Evolutionary conservation across 1,284 basidiomycete species (phyloP), one percentile per base, ranked within the genome.

Genomic region (Rhodotorula sp.): DNA sequence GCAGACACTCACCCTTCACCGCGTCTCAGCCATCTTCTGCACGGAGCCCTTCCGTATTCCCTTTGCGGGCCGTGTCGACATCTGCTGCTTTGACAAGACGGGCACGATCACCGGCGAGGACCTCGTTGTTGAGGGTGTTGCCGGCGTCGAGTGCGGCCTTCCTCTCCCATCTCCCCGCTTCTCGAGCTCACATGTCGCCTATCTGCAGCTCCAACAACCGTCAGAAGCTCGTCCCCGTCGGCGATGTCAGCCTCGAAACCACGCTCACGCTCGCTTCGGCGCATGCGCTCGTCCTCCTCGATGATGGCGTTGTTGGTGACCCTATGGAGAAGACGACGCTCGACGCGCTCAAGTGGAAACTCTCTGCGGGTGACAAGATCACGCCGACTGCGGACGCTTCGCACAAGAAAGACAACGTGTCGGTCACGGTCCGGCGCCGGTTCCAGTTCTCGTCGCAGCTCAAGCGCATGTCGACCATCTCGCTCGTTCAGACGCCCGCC

Each of bases 281-380:
- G 0, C 97, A 99, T 80, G 95, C 97, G 0, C 85, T 99, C 7
- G 96, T 99, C 32, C 86, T 92, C 64, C 86, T 99, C 51, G 91
- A 93, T 76, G 86, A 86, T 79, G 96, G 94, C 8, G 85, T 97
- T 50, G 95, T 99, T 48, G 97, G 96, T 25, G 97, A 99, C 81
- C 96, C 97, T 0, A 99, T 99, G 96, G 96, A 99, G 82, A 96
- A 96, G 84, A 96, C 92, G 1, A 96, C 96, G 0, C 84, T 99
- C 27, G 92, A 94, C 76, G 91, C 94, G 2, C 86, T 99, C 59
- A 89, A 92, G 70, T 99, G 96, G 96, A 88, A 89, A 75, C 82
- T 99, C 32, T 85, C 85, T 51, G 91, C 90, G 82, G 91, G 88
- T 58, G 92, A 95, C 79, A 82, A 85, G 25, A 85, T 96, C 72